Conservation (phyloP, 2,329 filamentous ascomycete species). For the Diplodia sapinea region DNA sequence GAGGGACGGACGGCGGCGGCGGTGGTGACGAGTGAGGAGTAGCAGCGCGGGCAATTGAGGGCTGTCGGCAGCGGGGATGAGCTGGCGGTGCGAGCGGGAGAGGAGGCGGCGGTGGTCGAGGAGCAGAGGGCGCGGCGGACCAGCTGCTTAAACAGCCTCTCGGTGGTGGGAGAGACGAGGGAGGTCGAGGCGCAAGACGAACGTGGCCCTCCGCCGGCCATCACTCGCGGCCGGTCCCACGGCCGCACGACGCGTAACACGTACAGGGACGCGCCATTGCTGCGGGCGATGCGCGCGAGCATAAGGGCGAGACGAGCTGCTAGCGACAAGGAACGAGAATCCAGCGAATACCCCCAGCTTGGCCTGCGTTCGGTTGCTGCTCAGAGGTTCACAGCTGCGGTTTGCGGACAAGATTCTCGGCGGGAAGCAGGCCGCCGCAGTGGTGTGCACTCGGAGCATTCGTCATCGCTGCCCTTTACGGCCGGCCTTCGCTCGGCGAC, state of each 20-base stretch:
- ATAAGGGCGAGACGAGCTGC: conserved; percentile 25
- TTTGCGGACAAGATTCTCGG: conserved; percentile 3
- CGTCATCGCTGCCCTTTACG: conserved; percentile 15
- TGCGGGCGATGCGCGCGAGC: conserved; percentile 27
- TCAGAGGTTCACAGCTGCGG: neutral
- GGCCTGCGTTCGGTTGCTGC: conserved; percentile 13
- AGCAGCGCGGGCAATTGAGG: conserved; percentile 28
- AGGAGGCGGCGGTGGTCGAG: neutral
- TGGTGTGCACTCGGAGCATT: conserved; percentile 17
- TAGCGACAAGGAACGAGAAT: neutral
- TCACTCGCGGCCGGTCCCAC: conserved; percentile 28
- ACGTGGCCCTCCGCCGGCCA: conserved; percentile 30
- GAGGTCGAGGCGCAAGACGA: conserved; percentile 25
- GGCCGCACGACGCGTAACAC: conserved; percentile 31
- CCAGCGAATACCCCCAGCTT: conserved; percentile 1
- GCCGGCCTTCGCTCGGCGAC: conserved; percentile 1
- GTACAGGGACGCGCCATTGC: conserved; percentile 29
- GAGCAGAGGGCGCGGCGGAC: conserved; percentile 11
- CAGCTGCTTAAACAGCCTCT: conserved; percentile 1
- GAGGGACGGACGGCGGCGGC: conserved; percentile 38
- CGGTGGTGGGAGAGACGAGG: neutral
- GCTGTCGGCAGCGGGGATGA: neutral
- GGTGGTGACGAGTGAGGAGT: conserved; percentile 51
- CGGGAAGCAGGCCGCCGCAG: conserved; percentile 7
- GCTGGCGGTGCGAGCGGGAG: neutral